phyloP scores from a whole-genome alignment of 805 yeast species.

The Suhomyces prunicola region DNA sequence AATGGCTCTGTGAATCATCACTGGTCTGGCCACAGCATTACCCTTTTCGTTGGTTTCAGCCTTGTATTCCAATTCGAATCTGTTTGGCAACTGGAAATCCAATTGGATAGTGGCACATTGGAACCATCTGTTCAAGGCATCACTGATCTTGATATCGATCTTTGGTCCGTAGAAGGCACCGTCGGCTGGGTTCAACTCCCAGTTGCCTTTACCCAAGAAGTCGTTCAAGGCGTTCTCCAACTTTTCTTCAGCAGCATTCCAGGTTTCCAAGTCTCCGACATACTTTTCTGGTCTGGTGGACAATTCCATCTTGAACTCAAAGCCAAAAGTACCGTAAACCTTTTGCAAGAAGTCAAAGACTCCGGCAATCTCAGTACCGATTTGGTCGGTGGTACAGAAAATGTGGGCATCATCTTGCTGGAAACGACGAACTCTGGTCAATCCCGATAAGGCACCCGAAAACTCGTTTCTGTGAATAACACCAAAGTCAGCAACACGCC shows the following conservation, averaged over 20 bases:
- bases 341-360: conserved; percentile 82
- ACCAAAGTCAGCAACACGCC: conserved; percentile 98
- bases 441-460: conserved; percentile 85
- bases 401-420: conserved; percentile 99
- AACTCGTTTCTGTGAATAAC: conserved; percentile 96
- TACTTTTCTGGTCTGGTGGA: conserved; percentile 97
- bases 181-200: conserved; percentile 96
- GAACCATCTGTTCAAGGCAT: conserved; percentile 94
- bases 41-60: conserved; percentile 54
- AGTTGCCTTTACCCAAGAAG: conserved; percentile 73
- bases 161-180: conserved; percentile 97
- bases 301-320: conserved; percentile 93
- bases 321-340: conserved; percentile 89
- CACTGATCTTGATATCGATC: conserved; percentile 94
- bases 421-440: conserved; percentile 97
- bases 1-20: conserved; percentile 98
- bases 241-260: conserved; percentile 88
- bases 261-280: conserved; percentile 90
- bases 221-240: conserved; percentile 77
- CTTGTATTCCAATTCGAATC: conserved; percentile 88
- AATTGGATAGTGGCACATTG: conserved; percentile 99
- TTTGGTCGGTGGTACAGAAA: conserved; percentile 91
- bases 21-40: conserved; percentile 76
- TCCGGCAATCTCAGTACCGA: conserved; percentile 77
- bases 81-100: conserved; percentile 95